A percentile compares a stretch with the other conserved stretches of the same genome.
phyloP scores from a whole-genome alignment of 306 rosid genomes.

The Aeschynomene evenia region DNA sequence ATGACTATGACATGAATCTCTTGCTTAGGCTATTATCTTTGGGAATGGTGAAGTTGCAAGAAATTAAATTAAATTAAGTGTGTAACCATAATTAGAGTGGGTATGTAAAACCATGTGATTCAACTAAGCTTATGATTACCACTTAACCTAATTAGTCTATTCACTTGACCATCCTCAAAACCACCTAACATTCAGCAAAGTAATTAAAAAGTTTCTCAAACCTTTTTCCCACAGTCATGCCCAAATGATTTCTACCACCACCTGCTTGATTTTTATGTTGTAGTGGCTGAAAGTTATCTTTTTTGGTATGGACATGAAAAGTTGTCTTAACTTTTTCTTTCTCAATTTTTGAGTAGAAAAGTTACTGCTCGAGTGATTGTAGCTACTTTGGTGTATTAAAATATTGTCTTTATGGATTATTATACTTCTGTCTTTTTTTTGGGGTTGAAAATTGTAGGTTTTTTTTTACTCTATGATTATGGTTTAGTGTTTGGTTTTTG shows the following conservation, averaged over 20 bases:
- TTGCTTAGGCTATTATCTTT: slow-evolving; percentile 13
- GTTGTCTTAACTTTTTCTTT: neutral
- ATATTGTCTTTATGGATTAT: neutral
- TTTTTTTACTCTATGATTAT: neutral
- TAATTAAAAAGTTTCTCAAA: neutral
- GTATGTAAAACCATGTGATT: slow-evolving; percentile 12
- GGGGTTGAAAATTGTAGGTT: too few relatives aligned
- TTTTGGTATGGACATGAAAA: neutral
- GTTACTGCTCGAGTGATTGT: neutral
- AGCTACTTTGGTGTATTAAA: neutral
- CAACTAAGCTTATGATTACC: slow-evolving; percentile 22
- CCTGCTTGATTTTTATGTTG: neutral
- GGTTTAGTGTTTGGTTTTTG: neutral
- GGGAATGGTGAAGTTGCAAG: slow-evolving; percentile 10
- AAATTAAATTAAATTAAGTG: neutral
- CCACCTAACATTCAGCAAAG: neutral
- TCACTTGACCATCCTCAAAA: neutral
- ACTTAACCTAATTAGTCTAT: neutral
- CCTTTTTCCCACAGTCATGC: slow-evolving; percentile 13
- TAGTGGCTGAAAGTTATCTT: slow-evolving; percentile 7
- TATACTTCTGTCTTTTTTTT: neutral
- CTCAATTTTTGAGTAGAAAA: neutral
- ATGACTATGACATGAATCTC: neutral
- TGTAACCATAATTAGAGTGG: neutral
- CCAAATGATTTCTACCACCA: slow-evolving; percentile 21